A percentile compares a stretch with the other conserved stretches of the same genome.
phyloP scores from a whole-genome alignment of 306 rosid species.

The Glycine soja region DNA sequence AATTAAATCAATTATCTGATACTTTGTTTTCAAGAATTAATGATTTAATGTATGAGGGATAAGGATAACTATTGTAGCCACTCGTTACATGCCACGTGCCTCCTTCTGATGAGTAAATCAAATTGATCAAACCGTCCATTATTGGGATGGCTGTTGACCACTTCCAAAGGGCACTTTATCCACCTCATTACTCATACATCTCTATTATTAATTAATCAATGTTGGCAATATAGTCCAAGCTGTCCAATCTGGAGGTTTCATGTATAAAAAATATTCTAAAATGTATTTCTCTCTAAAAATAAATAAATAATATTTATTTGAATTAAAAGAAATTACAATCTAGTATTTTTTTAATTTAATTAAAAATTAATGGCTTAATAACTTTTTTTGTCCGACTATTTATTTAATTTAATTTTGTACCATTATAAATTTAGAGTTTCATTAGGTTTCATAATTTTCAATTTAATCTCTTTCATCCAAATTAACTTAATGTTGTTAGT shows the following conservation, averaged over 20 bases:
- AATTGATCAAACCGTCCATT: background rate
- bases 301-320: background rate
- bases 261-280: background rate
- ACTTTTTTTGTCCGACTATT: too few species aligned
- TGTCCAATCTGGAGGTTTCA: background rate
- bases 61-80: conserved; percentile 1
- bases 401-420: too few species aligned
- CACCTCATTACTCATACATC: background rate
- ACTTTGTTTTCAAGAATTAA: too few species aligned
- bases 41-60: background rate
- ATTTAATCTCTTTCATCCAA: too few species aligned
- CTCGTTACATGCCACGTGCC: conserved; percentile 35
- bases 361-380: too few species aligned
- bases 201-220: background rate
- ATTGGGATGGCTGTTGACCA: conserved; percentile 26
- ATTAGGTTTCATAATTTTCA: too few species aligned
- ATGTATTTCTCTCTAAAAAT: background rate
- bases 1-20: background rate
- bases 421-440: too few species aligned
- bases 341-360: too few species aligned
- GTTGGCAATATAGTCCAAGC: background rate
- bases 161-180: conserved; percentile 36
- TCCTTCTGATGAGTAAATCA: background rate
- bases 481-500: too few species aligned
- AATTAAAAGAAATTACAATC: background rate